Conservation (phyloP, 192 early-diverging fungal genomes). For the Coemansia sp. region DNA sequence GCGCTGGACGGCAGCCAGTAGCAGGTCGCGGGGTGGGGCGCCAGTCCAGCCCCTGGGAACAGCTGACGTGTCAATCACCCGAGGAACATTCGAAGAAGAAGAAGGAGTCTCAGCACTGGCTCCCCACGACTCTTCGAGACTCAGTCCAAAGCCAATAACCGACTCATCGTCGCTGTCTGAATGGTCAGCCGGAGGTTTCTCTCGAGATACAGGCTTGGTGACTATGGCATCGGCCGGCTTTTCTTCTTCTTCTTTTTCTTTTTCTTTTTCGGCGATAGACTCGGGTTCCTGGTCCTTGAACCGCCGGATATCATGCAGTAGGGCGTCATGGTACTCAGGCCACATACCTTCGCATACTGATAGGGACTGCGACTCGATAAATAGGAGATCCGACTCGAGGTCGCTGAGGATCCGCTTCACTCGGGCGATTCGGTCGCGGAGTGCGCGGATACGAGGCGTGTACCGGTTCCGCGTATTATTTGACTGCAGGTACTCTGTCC, state of each 20-base stretch:
- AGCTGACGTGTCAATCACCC: slow-evolving; percentile 4
- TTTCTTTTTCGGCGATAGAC: neutral
- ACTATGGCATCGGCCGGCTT: neutral
- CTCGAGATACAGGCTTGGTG: neutral
- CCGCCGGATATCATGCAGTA: slow-evolving; percentile 19
- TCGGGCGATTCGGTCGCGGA: neutral
- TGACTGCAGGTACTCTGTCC: slow-evolving; percentile 6
- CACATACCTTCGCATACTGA: slow-evolving; percentile 20
- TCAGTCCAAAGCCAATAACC: neutral
- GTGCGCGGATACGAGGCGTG: neutral
- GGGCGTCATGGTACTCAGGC: slow-evolving; percentile 23
- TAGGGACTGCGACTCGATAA: neutral
- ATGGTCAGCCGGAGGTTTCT: neutral
- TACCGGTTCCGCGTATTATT: slow-evolving; percentile 6
- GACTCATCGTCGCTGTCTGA: neutral
- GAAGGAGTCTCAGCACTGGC: neutral
- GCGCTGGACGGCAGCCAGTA: neutral
- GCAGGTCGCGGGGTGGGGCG: slow-evolving; percentile 7
- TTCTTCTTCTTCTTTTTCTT: neutral
- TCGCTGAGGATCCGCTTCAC: neutral
- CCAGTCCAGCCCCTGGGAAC: slow-evolving; percentile 22
- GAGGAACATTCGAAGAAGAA: neutral
- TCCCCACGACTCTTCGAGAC: neutral
- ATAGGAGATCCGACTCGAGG: slow-evolving; percentile 26
- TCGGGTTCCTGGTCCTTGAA: neutral